Evolutionary conservation across 768 basidiomycete genomes (phyloP), one percentile per base, ranked within the genome.

Genomic region (Russula lepida): DNA sequence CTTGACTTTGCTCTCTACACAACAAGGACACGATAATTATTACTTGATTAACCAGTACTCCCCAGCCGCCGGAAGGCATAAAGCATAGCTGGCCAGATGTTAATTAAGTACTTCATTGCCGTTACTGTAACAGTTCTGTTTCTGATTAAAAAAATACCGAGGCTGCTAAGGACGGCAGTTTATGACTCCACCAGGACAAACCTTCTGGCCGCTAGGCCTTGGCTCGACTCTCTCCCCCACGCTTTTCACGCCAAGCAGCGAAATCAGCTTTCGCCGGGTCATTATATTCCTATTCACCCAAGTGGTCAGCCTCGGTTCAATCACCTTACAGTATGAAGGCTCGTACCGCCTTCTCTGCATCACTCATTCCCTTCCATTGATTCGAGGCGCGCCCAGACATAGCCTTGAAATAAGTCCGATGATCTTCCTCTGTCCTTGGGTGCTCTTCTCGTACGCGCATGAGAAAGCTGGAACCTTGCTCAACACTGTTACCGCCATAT

Each of bases 271-370:
- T 33, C 30, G 62, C 47, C 23, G 32, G 9, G 3, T 58, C 52
- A 19, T 7, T 54, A 33, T 58, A 63, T 58, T 54, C 43, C 62
- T 63, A 53, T 23, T 33, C 35, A 27, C 8, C 1, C 28, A 32
- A 54, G 19, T 4, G 13, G 9, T 63, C 6, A 54, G 55, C 27
- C 25, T 5, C 30, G 23, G 37, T 23, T 49, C 23, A 9, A 35
- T n/a, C 30, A 49, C 23, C 15, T 4, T 41, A 11, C 25, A 52
- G 6, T 1, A 41, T 35, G 35, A 13, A 15, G 2, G 33, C 41
- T 68, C 52, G 53, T 76, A 64, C 63, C 47, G 58, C 59, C 54
- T 44, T 64, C 54, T 64, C 63, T 19, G 32, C 41, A 28, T 64
- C 63, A 41, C 54, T 51, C 52, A 64, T 21, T 53, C 49, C 48